phyloP scores from a whole-genome alignment of 352 stramenopile species.

The Globisporangium abappressorium region DNA sequence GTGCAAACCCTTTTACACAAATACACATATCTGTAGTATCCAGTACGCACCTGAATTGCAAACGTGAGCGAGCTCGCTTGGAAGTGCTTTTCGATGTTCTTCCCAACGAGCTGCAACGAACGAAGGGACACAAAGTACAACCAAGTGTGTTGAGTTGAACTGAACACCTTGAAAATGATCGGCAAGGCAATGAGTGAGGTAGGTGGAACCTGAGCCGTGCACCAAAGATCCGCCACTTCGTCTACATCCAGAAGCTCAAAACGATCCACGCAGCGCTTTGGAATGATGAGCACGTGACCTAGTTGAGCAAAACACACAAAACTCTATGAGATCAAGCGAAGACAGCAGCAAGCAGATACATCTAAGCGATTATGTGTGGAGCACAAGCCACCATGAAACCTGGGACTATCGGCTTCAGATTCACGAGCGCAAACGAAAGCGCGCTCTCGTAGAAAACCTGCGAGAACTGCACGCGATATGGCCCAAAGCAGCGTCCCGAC shows the following conservation, averaged over 20 bases:
- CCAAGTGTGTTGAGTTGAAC: background rate
- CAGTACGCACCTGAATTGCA: slow-evolving; percentile 72
- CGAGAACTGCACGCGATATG: slow-evolving; percentile 34
- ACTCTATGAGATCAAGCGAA: background rate
- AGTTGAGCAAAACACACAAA: background rate
- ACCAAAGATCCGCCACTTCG: slow-evolving; percentile 90
- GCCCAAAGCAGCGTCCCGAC: slow-evolving; percentile 37
- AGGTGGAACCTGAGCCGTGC: slow-evolving; percentile 57
- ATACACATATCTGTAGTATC: background rate
- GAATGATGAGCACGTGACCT: slow-evolving; percentile 90
- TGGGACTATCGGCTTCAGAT: slow-evolving; percentile 92
- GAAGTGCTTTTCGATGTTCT: slow-evolving; percentile 73
- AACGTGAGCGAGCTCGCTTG: slow-evolving; percentile 85
- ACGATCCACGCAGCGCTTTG: slow-evolving; percentile 66
- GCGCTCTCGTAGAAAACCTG: slow-evolving; percentile 64
- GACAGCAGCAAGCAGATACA: background rate
- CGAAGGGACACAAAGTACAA: background rate
- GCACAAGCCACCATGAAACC: slow-evolving; percentile 24
- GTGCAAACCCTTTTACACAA: background rate
- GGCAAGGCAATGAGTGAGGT: background rate
- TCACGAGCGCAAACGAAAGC: slow-evolving; percentile 84
- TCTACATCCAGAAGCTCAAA: slow-evolving; percentile 78
- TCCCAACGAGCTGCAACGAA: slow-evolving; percentile 55
- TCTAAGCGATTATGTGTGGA: background rate
- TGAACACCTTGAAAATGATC: background rate